A percentile compares a stretch with the other conserved stretches of the same genome.
Evolutionary conservation across 2,329 filamentous ascomycete species (phyloP).

Genomic region (Colletotrichum lupini): DNA sequence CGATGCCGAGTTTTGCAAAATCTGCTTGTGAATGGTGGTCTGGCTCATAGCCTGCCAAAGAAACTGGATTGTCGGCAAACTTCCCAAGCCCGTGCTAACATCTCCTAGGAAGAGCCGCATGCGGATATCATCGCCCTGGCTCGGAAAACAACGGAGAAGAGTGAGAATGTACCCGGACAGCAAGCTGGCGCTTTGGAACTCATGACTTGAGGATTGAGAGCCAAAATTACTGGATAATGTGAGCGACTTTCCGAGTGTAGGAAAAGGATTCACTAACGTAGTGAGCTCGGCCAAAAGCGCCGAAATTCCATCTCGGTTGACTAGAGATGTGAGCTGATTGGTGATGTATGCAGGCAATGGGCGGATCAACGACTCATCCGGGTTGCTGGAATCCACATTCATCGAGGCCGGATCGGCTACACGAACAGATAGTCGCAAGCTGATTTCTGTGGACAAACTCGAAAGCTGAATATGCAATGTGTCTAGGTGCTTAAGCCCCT

Average conservation of each 20-base stretch:
- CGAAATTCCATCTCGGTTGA: conserved; percentile 80
- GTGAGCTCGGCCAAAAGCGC: conserved; percentile 57
- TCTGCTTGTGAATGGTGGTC: conserved; percentile 46
- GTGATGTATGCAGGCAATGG: conserved; percentile 68
- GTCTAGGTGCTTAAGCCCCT: conserved; percentile 57
- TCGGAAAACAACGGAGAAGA: conserved; percentile 85
- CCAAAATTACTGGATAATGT: conserved; percentile 30
- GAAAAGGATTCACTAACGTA: not conserved
- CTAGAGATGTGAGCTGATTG: conserved; percentile 74
- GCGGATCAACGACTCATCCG: conserved; percentile 44
- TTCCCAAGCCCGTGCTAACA: conserved; percentile 56
- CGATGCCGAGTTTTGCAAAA: conserved; percentile 30
- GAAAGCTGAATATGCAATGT: conserved; percentile 67
- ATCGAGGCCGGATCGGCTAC: conserved; percentile 13
- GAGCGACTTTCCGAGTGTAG: not conserved
- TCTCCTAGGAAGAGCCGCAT: conserved; percentile 92
- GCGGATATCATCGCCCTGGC: conserved; percentile 85
- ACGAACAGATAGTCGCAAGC: conserved; percentile 51
- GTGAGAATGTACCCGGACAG: conserved; percentile 89
- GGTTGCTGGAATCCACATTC: conserved; percentile 20
- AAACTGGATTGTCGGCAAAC: conserved; percentile 78
- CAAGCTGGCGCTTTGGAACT: conserved; percentile 60
- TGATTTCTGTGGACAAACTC: conserved; percentile 61
- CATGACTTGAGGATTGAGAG: conserved; percentile 41
- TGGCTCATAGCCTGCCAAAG: conserved; percentile 77